A percentile compares a stretch with the other conserved stretches of the same genome.
These are phyloP conservation scores for Monocercomonoides exilis DNA, from an alignment of 78 protist genomes.

Conservation along the genomic window DNA sequence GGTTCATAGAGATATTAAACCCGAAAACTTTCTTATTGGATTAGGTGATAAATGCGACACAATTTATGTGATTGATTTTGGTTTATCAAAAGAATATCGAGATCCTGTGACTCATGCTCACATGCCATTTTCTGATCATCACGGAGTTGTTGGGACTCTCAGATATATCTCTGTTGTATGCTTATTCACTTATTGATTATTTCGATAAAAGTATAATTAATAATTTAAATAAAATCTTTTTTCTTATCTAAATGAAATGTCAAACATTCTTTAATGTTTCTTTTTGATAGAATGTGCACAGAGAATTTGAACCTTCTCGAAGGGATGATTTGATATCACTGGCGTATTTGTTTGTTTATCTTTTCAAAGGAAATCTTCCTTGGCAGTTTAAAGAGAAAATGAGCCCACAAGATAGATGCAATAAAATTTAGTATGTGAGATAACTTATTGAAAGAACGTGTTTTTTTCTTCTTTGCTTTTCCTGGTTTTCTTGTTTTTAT, in stretches of 20 bases:
- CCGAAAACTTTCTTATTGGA: slow-evolving; percentile 51
- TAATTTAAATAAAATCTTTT: too few species aligned
- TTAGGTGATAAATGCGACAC: background rate
- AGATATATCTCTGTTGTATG: background rate
- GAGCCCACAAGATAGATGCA: background rate
- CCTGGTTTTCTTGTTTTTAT: too few species aligned
- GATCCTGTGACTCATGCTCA: background rate
- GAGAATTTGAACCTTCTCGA: background rate
- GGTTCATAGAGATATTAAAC: slow-evolving; percentile 41
- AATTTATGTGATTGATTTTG: slow-evolving; percentile 39
- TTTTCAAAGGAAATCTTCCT: background rate
- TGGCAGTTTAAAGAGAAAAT: background rate
- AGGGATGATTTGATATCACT: background rate
- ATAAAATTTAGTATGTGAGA: background rate
- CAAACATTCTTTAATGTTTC: background rate
- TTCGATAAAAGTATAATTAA: too few species aligned
- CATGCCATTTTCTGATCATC: background rate
- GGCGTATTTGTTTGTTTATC: background rate
- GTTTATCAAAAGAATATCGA: slow-evolving; percentile 27
- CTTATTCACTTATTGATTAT: background rate
- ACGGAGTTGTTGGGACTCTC: background rate
- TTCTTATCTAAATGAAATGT: too few species aligned
- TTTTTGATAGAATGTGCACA: background rate
- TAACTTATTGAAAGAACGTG: too few species aligned
- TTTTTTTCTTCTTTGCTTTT: too few species aligned